phyloP scores from a whole-genome alignment of 1,284 basidiomycete species.

The Ceratobasidium sp. region DNA sequence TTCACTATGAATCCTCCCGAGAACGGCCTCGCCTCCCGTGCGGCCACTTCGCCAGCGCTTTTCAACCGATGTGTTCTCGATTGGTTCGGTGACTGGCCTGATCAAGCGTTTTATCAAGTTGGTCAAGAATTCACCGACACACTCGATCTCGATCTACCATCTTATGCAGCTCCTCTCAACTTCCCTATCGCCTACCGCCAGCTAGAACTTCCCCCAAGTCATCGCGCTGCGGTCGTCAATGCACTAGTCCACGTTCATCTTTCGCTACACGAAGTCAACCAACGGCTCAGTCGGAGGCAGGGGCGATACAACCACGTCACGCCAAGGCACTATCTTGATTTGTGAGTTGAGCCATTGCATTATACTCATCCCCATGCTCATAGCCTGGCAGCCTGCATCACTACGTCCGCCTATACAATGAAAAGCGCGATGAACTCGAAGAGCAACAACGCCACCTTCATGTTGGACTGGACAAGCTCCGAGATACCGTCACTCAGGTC shows the following conservation, averaged over 20 bases:
- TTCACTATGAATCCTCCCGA: conserved; percentile 99
- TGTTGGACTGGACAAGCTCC: conserved; percentile 96
- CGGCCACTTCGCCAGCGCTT: conserved; percentile 94
- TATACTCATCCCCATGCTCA: conserved; percentile 13
- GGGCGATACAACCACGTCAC: conserved; percentile 97
- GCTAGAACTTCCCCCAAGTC: conserved; percentile 78
- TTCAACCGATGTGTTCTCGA: conserved; percentile 98
- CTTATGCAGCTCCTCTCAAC: conserved; percentile 74
- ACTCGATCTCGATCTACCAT: conserved; percentile 84
- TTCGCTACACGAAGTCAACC: conserved; percentile 88
- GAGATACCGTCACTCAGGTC: conserved; percentile 93
- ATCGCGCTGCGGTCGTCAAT: conserved; percentile 90
- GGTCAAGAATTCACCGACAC: conserved; percentile 93
- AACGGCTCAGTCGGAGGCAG: conserved; percentile 86
- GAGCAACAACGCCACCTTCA: conserved; percentile 99
- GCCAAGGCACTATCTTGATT: conserved; percentile 96
- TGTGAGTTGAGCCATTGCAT: conserved; percentile 68
- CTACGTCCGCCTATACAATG: conserved; percentile 93
- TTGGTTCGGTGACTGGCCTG: conserved; percentile 99
- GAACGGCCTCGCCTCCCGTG: conserved; percentile 91
- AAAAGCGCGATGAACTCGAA: conserved; percentile 98
- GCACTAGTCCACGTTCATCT: conserved; percentile 93
- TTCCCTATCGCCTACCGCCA: conserved; percentile 91
- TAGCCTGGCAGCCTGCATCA: conserved; percentile 80
- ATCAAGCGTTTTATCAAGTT: conserved; percentile 96